phyloP scores from a whole-genome alignment of 805 yeast genomes.

The Torulaspora delbrueckii region DNA sequence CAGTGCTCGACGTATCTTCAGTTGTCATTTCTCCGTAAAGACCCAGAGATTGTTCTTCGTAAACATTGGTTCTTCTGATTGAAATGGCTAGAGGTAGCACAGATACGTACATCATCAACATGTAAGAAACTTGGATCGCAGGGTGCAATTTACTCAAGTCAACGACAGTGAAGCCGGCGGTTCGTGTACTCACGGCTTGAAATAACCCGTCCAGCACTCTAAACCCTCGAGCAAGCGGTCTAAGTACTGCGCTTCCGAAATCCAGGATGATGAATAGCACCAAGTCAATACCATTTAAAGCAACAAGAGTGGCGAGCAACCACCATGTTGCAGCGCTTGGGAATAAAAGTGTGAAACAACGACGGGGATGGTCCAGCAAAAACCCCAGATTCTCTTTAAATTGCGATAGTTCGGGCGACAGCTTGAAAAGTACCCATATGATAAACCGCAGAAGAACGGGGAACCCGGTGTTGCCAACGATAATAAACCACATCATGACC shows the following conservation, averaged over 20 bases:
- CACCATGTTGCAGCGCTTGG: conserved; percentile 96
- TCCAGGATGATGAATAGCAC: conserved; percentile 77
- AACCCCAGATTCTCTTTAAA: conserved; percentile 75
- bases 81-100: conserved; percentile 95
- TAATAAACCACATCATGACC: conserved; percentile 61
- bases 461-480: conserved; percentile 92
- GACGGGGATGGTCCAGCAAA: conserved; percentile 89
- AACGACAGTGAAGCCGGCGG: conserved; percentile 83
- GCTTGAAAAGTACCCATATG: conserved; percentile 71
- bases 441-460: conserved; percentile 77
- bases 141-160: conserved; percentile 71
- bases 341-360: conserved; percentile 89
- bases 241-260: conserved; percentile 48
- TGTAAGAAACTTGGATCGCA: conserved; percentile 86
- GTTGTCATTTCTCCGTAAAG: conserved; percentile 47
- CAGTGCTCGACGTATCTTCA: conserved; percentile 11
- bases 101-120: conserved; percentile 97
- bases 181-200: conserved; percentile 89
- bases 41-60: conserved; percentile 96
- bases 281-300: conserved; percentile 71
- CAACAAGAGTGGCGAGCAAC: conserved; percentile 70
- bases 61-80: conserved; percentile 93
- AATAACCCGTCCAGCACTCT: conserved; percentile 77
- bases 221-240: conserved; percentile 57
- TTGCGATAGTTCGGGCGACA: conserved; percentile 61